Evolutionary conservation across 2,329 filamentous ascomycete genomes (phyloP).

Genomic region (Davidsoniella virescens): DNA sequence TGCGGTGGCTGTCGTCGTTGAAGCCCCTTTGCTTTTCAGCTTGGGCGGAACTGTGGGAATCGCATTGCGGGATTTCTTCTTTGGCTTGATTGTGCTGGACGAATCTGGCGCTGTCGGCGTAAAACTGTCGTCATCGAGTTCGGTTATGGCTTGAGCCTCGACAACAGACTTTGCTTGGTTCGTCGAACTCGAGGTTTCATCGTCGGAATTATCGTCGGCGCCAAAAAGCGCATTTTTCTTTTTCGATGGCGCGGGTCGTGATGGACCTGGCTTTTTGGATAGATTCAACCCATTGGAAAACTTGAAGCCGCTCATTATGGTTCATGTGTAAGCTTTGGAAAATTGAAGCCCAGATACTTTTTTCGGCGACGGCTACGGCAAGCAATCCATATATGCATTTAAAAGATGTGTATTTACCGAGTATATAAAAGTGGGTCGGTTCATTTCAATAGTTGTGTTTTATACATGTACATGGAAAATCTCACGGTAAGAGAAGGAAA

Average conservation of each 20-base stretch:
- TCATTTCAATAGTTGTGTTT: too few species aligned
- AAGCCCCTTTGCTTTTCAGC: slow-evolving; percentile 20
- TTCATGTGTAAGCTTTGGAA: neutral
- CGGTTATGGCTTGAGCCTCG: slow-evolving; percentile 37
- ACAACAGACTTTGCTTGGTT: slow-evolving; percentile 28
- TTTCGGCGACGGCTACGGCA: neutral
- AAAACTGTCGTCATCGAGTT: slow-evolving; percentile 30
- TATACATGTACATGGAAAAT: too few species aligned
- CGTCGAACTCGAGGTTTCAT: slow-evolving; percentile 25
- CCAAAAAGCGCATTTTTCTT: slow-evolving; percentile 43
- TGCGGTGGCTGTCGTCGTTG: slow-evolving; percentile 25
- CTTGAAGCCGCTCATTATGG: slow-evolving; percentile 31
- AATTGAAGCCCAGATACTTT: neutral
- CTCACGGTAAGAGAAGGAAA: too few species aligned
- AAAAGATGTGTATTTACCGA: neutral
- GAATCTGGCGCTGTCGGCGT: slow-evolving; percentile 1
- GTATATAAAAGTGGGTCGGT: neutral
- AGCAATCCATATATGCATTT: neutral
- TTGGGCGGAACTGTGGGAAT: slow-evolving; percentile 5
- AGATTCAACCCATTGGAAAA: slow-evolving; percentile 42
- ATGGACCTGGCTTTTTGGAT: slow-evolving; percentile 36
- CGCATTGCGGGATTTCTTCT: slow-evolving; percentile 17
- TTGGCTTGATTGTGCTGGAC: slow-evolving; percentile 15
- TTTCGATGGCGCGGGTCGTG: slow-evolving; percentile 33
- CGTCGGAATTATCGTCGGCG: slow-evolving; percentile 40